phyloP scores from a whole-genome alignment of 352 stramenopile species.

The Pythium scleroteichum region DNA sequence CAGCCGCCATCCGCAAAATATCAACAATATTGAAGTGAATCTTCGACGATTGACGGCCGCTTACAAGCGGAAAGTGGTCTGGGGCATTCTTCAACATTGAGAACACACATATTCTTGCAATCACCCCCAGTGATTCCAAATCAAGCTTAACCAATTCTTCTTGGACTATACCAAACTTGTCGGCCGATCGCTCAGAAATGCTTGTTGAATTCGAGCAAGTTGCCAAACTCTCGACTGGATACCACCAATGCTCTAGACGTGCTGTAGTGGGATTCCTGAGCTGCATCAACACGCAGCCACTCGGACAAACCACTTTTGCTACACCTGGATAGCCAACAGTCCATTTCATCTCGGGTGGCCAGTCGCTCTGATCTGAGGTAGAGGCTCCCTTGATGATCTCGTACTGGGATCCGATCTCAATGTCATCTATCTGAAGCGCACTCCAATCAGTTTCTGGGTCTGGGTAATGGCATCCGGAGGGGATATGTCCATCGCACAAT shows the following conservation, averaged over 20 bases:
- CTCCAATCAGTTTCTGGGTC: constrained; percentile 78
- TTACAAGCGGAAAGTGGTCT: constrained; percentile 51
- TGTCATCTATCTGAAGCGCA: constrained; percentile 72
- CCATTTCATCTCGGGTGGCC: constrained; percentile 62
- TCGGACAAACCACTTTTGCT: constrained; percentile 50
- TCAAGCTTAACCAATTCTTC: constrained; percentile 38
- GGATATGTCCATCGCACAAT: constrained; percentile 75
- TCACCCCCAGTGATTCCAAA: constrained; percentile 53
- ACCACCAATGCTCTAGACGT: constrained; percentile 69
- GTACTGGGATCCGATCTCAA: constrained; percentile 66
- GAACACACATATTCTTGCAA: constrained; percentile 64
- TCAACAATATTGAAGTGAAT: constrained; percentile 54
- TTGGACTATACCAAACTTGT: constrained; percentile 40
- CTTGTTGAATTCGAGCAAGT: constrained; percentile 15
- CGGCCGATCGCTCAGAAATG: constrained; percentile 41
- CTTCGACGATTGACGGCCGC: constrained; percentile 20
- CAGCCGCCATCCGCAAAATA: constrained; percentile 51
- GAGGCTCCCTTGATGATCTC: constrained; percentile 33
- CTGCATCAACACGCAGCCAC: constrained; percentile 64
- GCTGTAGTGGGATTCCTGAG: constrained; percentile 52
- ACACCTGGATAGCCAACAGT: constrained; percentile 59
- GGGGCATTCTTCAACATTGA: constrained; percentile 55
- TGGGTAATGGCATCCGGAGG: constrained; percentile 77
- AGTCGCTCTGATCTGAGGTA: constrained; percentile 37
- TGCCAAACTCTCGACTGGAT: constrained; percentile 55